A percentile compares a stretch with the other conserved stretches of the same genome.
These are phyloP conservation scores for Kernera saxatilis DNA, from an alignment of 345 rosid species.

Conservation along the genomic window DNA sequence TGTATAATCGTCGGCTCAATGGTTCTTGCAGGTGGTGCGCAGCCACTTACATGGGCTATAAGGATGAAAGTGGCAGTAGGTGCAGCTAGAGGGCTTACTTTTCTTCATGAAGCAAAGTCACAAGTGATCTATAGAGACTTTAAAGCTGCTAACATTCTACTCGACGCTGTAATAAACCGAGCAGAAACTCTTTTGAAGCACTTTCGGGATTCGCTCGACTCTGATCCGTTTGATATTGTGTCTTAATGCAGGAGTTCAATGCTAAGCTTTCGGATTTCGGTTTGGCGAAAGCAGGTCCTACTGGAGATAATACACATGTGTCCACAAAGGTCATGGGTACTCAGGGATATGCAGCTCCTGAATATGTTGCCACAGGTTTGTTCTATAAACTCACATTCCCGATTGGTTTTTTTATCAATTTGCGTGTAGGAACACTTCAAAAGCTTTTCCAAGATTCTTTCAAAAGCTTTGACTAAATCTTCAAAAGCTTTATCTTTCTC, in stretches of 20 bases:
- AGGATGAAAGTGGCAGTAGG: conserved; percentile 93
- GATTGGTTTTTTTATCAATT: background rate
- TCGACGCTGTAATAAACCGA: conserved; percentile 59
- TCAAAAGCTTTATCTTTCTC: background rate
- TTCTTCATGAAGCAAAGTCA: conserved; percentile 90
- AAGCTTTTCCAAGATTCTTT: background rate
- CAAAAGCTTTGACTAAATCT: background rate
- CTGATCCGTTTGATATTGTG: background rate
- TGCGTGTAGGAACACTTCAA: background rate
- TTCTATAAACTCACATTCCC: background rate
- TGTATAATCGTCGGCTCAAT: background rate
- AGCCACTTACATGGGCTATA: conserved; percentile 88
- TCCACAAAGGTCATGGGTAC: conserved; percentile 96
- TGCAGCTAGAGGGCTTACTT: conserved; percentile 90
- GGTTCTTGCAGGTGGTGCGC: conserved; percentile 68
- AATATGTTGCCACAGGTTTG: conserved; percentile 93
- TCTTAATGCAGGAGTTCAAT: conserved; percentile 60
- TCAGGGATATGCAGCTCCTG: conserved; percentile 97
- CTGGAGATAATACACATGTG: conserved; percentile 93
- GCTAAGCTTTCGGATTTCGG: conserved; percentile 97
- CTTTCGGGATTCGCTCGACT: background rate
- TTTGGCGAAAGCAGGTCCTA: conserved; percentile 98
- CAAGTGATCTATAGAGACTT: conserved; percentile 96
- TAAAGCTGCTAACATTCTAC: conserved; percentile 91
- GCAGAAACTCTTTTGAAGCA: conserved; percentile 1